Percentiles rank a stretch among this genome's conserved stretches.
phyloP scores from a whole-genome alignment of 2,329 filamentous ascomycete species.

The Colletotrichum incanum region DNA sequence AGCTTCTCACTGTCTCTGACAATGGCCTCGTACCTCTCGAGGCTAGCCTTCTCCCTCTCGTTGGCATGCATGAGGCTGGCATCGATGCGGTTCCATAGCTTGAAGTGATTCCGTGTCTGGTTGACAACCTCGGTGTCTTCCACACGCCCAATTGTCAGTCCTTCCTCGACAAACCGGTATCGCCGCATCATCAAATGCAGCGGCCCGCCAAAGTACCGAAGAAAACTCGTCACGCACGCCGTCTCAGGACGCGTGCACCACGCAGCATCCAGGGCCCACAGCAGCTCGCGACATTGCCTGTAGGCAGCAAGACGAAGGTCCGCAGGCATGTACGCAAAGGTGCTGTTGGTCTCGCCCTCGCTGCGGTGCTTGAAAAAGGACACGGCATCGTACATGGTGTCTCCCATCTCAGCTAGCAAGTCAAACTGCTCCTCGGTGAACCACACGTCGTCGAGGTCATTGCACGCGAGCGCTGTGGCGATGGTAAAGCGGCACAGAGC shows the following conservation, averaged over 20 bases:
- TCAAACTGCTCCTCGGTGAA: neutral
- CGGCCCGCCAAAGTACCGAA: neutral
- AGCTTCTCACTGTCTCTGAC: neutral
- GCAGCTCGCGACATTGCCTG: conserved; percentile 32
- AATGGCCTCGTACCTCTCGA: neutral
- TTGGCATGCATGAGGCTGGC: neutral
- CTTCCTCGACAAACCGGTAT: neutral
- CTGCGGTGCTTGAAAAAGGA: conserved; percentile 48
- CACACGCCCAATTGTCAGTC: neutral
- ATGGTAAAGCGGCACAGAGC: neutral
- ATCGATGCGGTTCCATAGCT: neutral
- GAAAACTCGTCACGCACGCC: neutral
- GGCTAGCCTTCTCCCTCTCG: too few species aligned
- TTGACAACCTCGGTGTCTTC: neutral
- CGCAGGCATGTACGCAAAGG: conserved; percentile 46
- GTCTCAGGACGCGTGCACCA: neutral
- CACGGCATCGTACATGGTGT: conserved; percentile 48
- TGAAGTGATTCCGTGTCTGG: neutral
- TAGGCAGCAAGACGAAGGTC: conserved; percentile 10
- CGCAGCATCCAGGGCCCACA: neutral
- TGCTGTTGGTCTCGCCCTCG: conserved; percentile 50
- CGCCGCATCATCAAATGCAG: neutral
- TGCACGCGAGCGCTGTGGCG: neutral
- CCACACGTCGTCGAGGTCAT: neutral
- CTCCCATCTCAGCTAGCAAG: conserved; percentile 36